Conservation (phyloP, 345 rosid species). For the Boechera divaricarpa region DNA sequence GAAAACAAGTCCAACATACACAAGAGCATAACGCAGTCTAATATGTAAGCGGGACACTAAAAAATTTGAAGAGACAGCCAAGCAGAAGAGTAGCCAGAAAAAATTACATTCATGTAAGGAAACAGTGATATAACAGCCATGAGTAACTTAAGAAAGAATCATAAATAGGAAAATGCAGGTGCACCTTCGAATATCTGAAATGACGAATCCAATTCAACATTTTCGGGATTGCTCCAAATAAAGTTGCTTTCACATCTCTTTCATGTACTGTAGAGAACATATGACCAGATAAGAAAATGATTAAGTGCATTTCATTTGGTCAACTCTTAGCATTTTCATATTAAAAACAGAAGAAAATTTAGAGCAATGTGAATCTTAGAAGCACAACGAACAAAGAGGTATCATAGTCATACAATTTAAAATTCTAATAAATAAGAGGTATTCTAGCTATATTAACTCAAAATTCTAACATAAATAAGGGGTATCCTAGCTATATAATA, state of each 20-base stretch:
- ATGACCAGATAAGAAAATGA: constrained; percentile 31
- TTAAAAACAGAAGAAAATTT: neutral
- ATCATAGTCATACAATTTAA: neutral
- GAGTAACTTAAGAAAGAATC: constrained; percentile 29
- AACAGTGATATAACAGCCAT: constrained; percentile 23
- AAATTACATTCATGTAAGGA: constrained; percentile 11
- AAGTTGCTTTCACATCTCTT: constrained; percentile 64
- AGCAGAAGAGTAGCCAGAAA: constrained; percentile 19
- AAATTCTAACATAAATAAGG: constrained; percentile 15
- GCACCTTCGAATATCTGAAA: constrained; percentile 76
- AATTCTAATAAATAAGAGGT: neutral
- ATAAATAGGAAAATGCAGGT: constrained; percentile 31
- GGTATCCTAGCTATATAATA: constrained; percentile 34
- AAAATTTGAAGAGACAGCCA: neutral
- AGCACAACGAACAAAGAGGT: constrained; percentile 12
- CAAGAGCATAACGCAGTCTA: constrained; percentile 5
- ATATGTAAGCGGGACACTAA: neutral
- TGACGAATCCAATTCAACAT: constrained; percentile 69
- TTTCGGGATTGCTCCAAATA: constrained; percentile 78
- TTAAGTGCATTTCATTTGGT: constrained; percentile 25
- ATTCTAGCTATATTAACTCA: constrained; percentile 10
- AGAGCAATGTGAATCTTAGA: constrained; percentile 17
- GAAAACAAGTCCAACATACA: constrained; percentile 32
- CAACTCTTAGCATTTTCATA: constrained; percentile 4
- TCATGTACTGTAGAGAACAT: constrained; percentile 67